These are phyloP conservation scores for Thermothielavioides terrestris DNA, from an alignment of 495 filamentous ascomycete species.

Conservation along the genomic window DNA sequence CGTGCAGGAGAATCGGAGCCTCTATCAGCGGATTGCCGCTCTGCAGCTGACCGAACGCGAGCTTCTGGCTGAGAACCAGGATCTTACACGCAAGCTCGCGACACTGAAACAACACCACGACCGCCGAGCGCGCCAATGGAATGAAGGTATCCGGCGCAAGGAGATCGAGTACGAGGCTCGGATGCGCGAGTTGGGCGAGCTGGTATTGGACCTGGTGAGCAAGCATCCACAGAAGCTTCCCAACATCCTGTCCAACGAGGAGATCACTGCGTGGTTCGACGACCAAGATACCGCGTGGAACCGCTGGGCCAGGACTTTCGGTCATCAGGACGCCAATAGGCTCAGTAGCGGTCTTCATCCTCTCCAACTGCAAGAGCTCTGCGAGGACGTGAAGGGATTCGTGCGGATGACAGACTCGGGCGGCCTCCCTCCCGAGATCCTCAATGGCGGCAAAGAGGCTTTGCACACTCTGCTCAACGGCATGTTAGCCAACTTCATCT, in stretches of 20 bases:
- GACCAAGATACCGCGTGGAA: neutral
- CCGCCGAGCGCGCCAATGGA: neutral
- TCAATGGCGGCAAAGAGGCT: neutral
- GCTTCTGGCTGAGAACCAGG: slow-evolving; percentile 10
- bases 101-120: slow-evolving; percentile 7
- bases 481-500: slow-evolving; percentile 12
- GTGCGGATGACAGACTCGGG: neutral
- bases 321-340: neutral
- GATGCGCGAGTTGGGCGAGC: slow-evolving; percentile 8
- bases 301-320: slow-evolving; percentile 1
- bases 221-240: neutral
- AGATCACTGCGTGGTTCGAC: slow-evolving; percentile 5
- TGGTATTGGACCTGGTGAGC: neutral
- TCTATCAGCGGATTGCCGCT: slow-evolving; percentile 13
- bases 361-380: slow-evolving; percentile 9
- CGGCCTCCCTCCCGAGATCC: neutral
- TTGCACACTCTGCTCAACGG: slow-evolving; percentile 7
- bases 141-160: slow-evolving; percentile 1
- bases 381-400: slow-evolving; percentile 1
- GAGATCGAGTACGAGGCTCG: slow-evolving; percentile 5
- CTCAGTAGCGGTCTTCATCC: slow-evolving; percentile 4
- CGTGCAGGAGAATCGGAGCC: slow-evolving; percentile 6
- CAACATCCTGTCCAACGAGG: neutral
- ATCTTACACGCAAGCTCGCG: slow-evolving; percentile 3
- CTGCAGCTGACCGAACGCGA: slow-evolving; percentile 14